Base-by-base conservation (phyloP, 2,329 filamentous ascomycete genomes). In the Colletotrichum chrysophilum region DNA sequence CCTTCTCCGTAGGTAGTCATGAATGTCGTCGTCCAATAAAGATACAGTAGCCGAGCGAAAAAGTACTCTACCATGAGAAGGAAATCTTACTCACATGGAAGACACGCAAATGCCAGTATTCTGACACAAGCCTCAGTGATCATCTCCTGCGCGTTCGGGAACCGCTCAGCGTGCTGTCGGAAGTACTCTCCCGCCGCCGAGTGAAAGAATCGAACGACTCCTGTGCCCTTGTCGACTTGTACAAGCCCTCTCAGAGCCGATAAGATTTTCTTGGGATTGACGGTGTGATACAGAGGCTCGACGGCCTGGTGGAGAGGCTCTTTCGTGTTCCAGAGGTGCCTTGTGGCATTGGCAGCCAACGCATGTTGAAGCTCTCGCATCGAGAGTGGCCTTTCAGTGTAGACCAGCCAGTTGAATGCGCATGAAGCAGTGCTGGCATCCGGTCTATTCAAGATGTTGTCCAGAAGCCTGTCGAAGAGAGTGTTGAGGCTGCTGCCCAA, bases 31-130 rank as follows among this genome's bases (percentile, higher is more conserved):
- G 7, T 18, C 3, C 38, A 43, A 2, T 9, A n/a, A 48, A 1
- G 10, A 5, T 21, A 4, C 43, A 1, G 43, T 7, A 7, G 0
- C 43, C n/a, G 0, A 21, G 1, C 10, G 10, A 3, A 2, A 48
- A 21, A 21, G 21, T 4, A 48, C 0, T 3, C 1, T 12, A 2
- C 43, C 13, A 3, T 48, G 2, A 52, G 43, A 52, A 52, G 0
- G 18, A 52, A 13, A 52, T 21, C 6, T 1, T 0, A 62, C 58
- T 24, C 21, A 62, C 58, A 62, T n/a, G 58, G 58, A 36, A 62
- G 58, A 0, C 58, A 62, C 0, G 58, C 58, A 34, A 62, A 62
- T 9, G 30, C 32, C 30, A 62, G 28, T 34, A 62, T 14, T 0
- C 58, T 32, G 4, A 62, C 12, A 5, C 58, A 36, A 16, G 58